Conservation (phyloP, 352 stramenopile species). For the Saprolegnia parasitica region DNA sequence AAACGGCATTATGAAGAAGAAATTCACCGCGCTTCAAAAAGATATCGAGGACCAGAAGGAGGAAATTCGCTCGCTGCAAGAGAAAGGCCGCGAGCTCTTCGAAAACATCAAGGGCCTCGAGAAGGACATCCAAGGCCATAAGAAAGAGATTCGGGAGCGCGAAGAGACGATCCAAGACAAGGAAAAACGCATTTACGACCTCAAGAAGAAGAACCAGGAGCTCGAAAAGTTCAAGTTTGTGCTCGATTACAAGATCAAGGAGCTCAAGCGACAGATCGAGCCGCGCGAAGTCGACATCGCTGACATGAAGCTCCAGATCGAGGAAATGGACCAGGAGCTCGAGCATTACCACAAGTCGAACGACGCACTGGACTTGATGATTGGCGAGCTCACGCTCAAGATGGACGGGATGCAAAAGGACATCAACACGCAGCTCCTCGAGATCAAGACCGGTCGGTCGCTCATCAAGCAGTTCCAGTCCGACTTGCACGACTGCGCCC, state of each 20-base stretch:
- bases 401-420: constrained; percentile 83
- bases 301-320: constrained; percentile 92
- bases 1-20: constrained; percentile 94
- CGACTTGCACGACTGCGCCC: constrained; percentile 64
- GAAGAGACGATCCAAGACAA: constrained; percentile 95
- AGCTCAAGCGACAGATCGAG: constrained; percentile 92
- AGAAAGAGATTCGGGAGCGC: constrained; percentile 91
- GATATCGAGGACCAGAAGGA: constrained; percentile 90
- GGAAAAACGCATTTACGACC: constrained; percentile 92
- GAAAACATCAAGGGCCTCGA: constrained; percentile 82
- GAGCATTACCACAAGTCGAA: constrained; percentile 95
- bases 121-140: constrained; percentile 91
- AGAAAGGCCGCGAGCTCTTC: constrained; percentile 85
- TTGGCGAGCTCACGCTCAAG: constrained; percentile 84
- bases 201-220: constrained; percentile 96
- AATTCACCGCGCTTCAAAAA: constrained; percentile 86
- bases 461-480: constrained; percentile 74
- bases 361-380: constrained; percentile 89
- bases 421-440: constrained; percentile 20
- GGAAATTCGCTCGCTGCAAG: constrained; percentile 80
- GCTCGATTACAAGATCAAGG: constrained; percentile 96
- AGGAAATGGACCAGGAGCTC: constrained; percentile 94
- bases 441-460: constrained; percentile 43
- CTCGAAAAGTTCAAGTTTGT: constrained; percentile 97
- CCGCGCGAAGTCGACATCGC: constrained; percentile 92